These are phyloP conservation scores for Boletellus dicymbophilus DNA, from an alignment of 1,284 basidiomycete species.

Conservation along the genomic window DNA sequence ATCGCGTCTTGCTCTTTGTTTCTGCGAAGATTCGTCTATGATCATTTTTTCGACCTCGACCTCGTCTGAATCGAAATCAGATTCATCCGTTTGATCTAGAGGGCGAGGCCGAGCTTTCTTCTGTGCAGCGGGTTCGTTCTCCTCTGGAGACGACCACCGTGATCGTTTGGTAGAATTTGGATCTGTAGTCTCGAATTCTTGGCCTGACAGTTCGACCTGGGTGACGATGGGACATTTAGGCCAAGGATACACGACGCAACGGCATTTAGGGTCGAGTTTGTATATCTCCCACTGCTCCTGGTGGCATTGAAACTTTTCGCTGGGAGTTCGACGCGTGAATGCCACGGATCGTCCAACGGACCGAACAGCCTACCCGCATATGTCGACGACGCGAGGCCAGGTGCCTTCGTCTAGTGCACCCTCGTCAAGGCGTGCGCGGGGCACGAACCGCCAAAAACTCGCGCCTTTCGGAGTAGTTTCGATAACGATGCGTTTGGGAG, in stretches of 20 bases:
- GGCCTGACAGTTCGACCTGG: conserved; percentile 21
- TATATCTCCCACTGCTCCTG: conserved; percentile 84
- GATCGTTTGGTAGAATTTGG: conserved; percentile 29
- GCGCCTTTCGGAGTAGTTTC: conserved; percentile 56
- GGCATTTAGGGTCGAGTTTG: conserved; percentile 71
- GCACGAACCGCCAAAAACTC: conserved; percentile 73
- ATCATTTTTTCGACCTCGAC: conserved; percentile 60
- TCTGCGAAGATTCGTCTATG: conserved; percentile 42
- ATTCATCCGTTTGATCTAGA: conserved; percentile 8
- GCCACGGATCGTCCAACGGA: conserved; percentile 1
- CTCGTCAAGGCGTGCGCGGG: conserved; percentile 57
- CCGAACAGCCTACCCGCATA: conserved; percentile 60
- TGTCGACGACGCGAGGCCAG: conserved; percentile 65
- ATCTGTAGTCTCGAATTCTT: conserved; percentile 10
- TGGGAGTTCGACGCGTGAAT: conserved; percentile 28
- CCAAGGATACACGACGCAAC: conserved; percentile 54
- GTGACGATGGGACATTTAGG: conserved; percentile 47
- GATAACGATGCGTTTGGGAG: conserved; percentile 69
- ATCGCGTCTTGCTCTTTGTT: conserved; percentile 8
- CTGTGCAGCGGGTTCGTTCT: conserved; percentile 10
- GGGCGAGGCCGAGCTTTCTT: conserved; percentile 29
- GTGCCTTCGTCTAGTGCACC: conserved; percentile 62
- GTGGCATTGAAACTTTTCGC: conserved; percentile 50
- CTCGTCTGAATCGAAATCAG: conserved; percentile 41
- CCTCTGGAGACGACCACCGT: conserved; percentile 30